These are phyloP conservation scores for Phyllosticta capitalensis DNA, from an alignment of 2,329 filamentous ascomycete species.

Conservation along the genomic window DNA sequence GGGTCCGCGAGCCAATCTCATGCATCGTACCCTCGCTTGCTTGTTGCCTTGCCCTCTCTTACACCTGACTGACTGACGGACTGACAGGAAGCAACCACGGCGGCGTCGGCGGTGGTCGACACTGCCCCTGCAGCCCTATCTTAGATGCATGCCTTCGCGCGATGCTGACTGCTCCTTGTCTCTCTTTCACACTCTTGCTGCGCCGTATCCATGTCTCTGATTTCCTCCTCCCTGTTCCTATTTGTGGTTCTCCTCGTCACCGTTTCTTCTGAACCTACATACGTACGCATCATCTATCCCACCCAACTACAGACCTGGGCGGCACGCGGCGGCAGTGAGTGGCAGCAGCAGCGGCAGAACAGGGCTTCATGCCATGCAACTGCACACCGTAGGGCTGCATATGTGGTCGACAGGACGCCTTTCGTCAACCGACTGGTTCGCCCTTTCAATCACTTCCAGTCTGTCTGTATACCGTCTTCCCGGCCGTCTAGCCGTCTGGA, in stretches of 20 bases:
- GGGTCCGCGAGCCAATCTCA: neutral
- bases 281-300: neutral
- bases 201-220: neutral
- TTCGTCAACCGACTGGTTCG: neutral
- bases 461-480: neutral
- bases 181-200: neutral
- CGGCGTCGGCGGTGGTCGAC: neutral
- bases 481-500: too few relatives aligned
- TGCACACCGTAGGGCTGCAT: conserved; percentile 11
- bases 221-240: neutral
- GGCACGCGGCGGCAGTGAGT: neutral
- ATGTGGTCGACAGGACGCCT: conserved; percentile 1
- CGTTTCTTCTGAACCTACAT: neutral
- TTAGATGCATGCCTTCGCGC: neutral
- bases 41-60: neutral
- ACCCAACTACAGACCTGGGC: neutral
- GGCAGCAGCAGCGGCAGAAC: neutral
- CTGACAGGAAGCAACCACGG: neutral
- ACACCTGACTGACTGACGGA: neutral
- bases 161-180: neutral
- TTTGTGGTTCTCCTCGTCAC: neutral
- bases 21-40: neutral
- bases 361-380: neutral
- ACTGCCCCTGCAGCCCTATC: neutral
- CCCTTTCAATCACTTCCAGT: neutral